Percentiles rank a stretch among this genome's conserved stretches.
phyloP scores from a whole-genome alignment of 352 stramenopile species.

The Pythium grandisporangium region DNA sequence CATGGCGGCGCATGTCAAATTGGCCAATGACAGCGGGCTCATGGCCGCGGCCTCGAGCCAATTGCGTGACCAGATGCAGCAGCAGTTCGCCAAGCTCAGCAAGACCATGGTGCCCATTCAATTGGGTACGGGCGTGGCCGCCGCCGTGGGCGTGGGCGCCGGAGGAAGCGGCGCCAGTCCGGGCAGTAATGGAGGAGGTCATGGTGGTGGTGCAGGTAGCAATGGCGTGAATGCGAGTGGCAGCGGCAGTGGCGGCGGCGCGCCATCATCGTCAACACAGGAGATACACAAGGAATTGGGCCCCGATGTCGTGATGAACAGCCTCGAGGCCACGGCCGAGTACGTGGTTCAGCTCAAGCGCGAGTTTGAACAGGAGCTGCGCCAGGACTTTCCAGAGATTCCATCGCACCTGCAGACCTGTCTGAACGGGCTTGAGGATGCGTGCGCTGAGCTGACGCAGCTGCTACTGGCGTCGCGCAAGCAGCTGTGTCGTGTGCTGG shows the following conservation, averaged over 20 bases:
- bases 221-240: not conserved
- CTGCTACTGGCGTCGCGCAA: conserved; percentile 59
- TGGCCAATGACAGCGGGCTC: conserved; percentile 46
- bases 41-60: conserved; percentile 50
- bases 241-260: conserved; percentile 6
- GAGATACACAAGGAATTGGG: conserved; percentile 51
- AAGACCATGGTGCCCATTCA: conserved; percentile 63
- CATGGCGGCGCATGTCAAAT: conserved; percentile 47
- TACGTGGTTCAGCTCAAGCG: conserved; percentile 78
- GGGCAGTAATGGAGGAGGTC: not conserved
- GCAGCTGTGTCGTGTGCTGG: conserved; percentile 67
- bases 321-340: conserved; percentile 52
- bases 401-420: conserved; percentile 67
- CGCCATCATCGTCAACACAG: conserved; percentile 3
- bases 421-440: conserved; percentile 64
- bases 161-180: not conserved
- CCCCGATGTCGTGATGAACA: conserved; percentile 79
- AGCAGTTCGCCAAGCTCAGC: conserved; percentile 79
- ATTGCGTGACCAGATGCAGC: conserved; percentile 81
- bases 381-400: conserved; percentile 61
- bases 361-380: conserved; percentile 65
- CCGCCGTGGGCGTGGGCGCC: too few species aligned
- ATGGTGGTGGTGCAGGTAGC: not conserved
- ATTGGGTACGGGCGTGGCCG: too few species aligned
- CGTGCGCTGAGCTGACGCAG: conserved; percentile 53